These are phyloP conservation scores for Schizochytrium sp. DNA, from an alignment of 108 stramenopile species.

Conservation along the genomic window DNA sequence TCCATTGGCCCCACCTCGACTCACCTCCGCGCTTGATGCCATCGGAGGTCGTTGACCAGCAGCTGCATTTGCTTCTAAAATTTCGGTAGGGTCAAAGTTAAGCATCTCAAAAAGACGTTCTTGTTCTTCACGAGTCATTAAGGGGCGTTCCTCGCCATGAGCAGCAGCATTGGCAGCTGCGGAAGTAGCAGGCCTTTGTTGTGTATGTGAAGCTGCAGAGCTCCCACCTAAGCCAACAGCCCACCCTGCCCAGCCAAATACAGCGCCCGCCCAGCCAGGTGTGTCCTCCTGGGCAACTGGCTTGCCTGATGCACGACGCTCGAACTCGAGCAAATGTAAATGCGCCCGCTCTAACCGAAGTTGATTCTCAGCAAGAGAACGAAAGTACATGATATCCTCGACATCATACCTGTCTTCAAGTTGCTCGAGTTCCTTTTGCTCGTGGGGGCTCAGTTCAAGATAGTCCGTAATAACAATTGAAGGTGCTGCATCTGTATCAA, in stretches of 20 bases:
- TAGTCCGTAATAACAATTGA: slow-evolving; percentile 30
- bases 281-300: background rate
- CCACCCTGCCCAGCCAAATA: slow-evolving; percentile 60
- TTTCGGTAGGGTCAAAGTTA: slow-evolving; percentile 38
- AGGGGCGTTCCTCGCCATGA: background rate
- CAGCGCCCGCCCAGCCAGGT: slow-evolving; percentile 24
- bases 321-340: background rate
- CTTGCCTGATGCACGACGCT: background rate
- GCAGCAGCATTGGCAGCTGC: background rate
- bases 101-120: slow-evolving; percentile 37
- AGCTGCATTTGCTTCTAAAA: background rate
- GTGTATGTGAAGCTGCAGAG: background rate
- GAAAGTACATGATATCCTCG: slow-evolving; percentile 59
- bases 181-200: background rate
- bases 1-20: background rate
- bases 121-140: slow-evolving; percentile 57
- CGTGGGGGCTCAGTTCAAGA: slow-evolving; percentile 5
- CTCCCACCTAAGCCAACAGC: slow-evolving; percentile 43
- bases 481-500: background rate
- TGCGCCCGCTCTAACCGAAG: slow-evolving; percentile 52
- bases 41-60: background rate
- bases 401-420: slow-evolving; percentile 29
- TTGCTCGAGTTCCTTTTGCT: background rate
- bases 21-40: background rate
- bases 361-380: slow-evolving; percentile 27